Base-by-base conservation (phyloP, 148 eudicot species). In the Rhododendron vialii region DNA sequence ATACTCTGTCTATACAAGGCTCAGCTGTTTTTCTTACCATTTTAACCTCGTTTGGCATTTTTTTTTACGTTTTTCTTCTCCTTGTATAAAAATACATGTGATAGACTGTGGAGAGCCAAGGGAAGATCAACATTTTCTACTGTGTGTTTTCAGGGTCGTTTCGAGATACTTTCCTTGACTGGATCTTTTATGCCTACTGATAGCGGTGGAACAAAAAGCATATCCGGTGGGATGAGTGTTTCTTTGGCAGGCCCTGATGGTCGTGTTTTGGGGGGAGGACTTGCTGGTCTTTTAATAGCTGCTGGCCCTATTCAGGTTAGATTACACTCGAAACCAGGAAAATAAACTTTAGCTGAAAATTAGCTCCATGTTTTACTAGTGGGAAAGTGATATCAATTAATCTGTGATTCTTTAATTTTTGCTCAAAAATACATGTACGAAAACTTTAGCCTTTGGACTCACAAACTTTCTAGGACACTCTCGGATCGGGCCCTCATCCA, bases 211-310 rank as follows among this genome's bases (percentile, higher is more conserved):
- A 88, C 96, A 84, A 94, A 92, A 87, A 93, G 95, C 88, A 92
- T 96, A 88, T 85, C 98, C 47, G 99, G 99, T 55, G 98, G 98
- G 51, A 92, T 96, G 96, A 95, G 98, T 85, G 94, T 96, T 87
- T 92, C 95, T 38, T 88, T 96, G 79, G 96, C 95, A 7, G 94
- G 98, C 38, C 93, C 99, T 18, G 98, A 96, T 91, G 99, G 99
- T 11, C 95, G 93, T 51, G 98, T 96, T 45, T 35, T 94, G 45
- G 98, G 98, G 47, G 99, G 98, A 59, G 96, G 98, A 55, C 92
- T 96, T 81, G 98, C 99, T 87, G 99, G 99, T 84, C 88, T 95
- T 82, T 90, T 96, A 47, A 82, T 92, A 38, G 99, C 99, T 86
- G 97, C 98, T 86, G 92, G 96, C 73, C 96, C 99, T 74, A 92